Evolutionary conservation across 2,329 filamentous ascomycete species (phyloP).

Genomic region (Dothiorella sarmentorum): DNA sequence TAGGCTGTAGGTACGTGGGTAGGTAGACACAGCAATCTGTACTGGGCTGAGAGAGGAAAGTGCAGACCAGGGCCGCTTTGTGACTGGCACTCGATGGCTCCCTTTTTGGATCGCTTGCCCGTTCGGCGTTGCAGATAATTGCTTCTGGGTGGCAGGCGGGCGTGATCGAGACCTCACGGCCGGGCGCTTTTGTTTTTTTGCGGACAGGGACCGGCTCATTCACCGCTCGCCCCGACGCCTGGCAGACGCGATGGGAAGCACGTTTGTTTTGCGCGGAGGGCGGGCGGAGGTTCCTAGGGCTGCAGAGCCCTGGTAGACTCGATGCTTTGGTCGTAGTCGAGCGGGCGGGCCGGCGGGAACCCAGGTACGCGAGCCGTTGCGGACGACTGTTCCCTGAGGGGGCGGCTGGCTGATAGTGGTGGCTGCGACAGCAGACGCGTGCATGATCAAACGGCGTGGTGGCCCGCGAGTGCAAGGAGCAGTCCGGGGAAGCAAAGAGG

Average conservation of each 20-base stretch:
- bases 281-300: constrained; percentile 7
- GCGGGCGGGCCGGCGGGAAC: background rate
- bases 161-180: background rate
- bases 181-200: background rate
- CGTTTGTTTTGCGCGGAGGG: constrained; percentile 8
- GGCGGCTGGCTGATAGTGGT: background rate
- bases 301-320: constrained; percentile 12
- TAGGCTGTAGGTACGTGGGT: constrained; percentile 4
- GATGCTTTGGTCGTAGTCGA: constrained; percentile 4
- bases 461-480: background rate
- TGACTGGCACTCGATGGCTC: background rate
- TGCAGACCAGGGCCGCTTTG: background rate
- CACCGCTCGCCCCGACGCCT: constrained; percentile 1
- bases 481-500: background rate
- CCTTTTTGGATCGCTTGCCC: background rate
- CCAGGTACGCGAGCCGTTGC: constrained; percentile 12
- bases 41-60: constrained; percentile 14
- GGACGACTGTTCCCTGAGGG: background rate
- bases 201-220: background rate
- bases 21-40: constrained; percentile 3
- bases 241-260: background rate
- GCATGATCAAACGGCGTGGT: background rate
- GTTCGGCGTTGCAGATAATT: constrained; percentile 10
- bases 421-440: background rate
- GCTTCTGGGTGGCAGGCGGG: background rate